These are phyloP conservation scores for Scalesia atractyloides DNA, from an alignment of 129 eudicot genomes.

Conservation along the genomic window DNA sequence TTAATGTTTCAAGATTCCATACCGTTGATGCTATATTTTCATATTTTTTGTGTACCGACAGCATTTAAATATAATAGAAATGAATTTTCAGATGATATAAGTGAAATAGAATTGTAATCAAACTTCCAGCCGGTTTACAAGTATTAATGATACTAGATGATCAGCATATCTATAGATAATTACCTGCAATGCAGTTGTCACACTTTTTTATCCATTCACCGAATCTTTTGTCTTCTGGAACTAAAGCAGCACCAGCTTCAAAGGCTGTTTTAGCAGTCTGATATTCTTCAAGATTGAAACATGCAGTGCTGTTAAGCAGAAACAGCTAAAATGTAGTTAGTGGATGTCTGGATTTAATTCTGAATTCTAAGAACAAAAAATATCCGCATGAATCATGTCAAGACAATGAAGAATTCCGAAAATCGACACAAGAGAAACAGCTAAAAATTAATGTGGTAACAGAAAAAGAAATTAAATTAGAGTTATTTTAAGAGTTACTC, in stretches of 20 bases:
- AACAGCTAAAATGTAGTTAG: slow-evolving; percentile 2
- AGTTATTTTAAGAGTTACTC: slow-evolving; percentile 23
- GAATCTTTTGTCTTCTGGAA: slow-evolving; percentile 66
- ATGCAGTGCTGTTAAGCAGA: slow-evolving; percentile 53
- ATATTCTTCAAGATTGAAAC: slow-evolving; percentile 75
- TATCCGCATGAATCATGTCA: slow-evolving; percentile 8
- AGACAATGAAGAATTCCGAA: neutral
- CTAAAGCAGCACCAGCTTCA: slow-evolving; percentile 61
- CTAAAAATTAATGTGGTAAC: neutral
- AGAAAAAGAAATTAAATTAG: neutral
- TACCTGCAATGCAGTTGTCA: slow-evolving; percentile 75
- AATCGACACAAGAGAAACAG: neutral
- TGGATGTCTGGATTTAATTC: neutral
- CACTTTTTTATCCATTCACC: slow-evolving; percentile 72
- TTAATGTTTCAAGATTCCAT: neutral
- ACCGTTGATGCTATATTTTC: neutral
- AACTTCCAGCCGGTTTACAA: slow-evolving; percentile 12
- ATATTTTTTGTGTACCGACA: neutral
- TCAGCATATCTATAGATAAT: neutral
- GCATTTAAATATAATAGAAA: neutral
- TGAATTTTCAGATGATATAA: neutral
- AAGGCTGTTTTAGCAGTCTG: slow-evolving; percentile 77
- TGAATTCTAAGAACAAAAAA: neutral
- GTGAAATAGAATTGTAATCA: neutral
- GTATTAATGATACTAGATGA: neutral